These are phyloP conservation scores for Pseudocercospora ulei DNA, from an alignment of 2,329 filamentous ascomycete genomes.

Conservation along the genomic window DNA sequence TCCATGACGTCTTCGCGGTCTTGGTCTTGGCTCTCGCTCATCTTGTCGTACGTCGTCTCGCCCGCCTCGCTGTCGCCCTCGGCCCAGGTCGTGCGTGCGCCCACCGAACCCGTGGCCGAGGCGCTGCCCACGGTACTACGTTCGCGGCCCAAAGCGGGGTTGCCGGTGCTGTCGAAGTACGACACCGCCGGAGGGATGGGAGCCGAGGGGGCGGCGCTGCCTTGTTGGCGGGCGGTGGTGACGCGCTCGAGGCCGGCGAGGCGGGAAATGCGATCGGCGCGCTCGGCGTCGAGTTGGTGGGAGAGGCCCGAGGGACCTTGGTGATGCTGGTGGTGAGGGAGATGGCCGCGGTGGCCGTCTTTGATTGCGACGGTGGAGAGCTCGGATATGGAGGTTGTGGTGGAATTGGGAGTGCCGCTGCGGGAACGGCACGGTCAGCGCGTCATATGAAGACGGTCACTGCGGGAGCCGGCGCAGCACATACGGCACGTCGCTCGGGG, in stretches of 20 bases:
- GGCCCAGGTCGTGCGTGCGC: slow-evolving; percentile 60
- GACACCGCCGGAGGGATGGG: slow-evolving; percentile 38
- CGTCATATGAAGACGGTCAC: slow-evolving; percentile 1
- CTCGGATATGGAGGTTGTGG: slow-evolving; percentile 81
- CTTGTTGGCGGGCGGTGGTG: slow-evolving; percentile 57
- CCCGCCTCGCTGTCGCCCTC: slow-evolving; percentile 48
- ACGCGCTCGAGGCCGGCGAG: slow-evolving; percentile 85
- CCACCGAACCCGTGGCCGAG: slow-evolving; percentile 71
- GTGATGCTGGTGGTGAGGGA: slow-evolving; percentile 48
- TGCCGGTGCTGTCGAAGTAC: slow-evolving; percentile 72
- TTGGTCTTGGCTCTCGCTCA: slow-evolving; percentile 48
- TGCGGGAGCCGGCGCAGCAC: slow-evolving; percentile 5
- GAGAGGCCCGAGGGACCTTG: slow-evolving; percentile 42
- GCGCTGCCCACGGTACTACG: slow-evolving; percentile 83
- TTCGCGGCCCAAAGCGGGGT: slow-evolving; percentile 57
- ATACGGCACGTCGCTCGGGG: slow-evolving; percentile 83
- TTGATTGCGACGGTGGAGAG: slow-evolving; percentile 93
- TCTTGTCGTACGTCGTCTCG: slow-evolving; percentile 49
- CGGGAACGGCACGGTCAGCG: slow-evolving; percentile 20
- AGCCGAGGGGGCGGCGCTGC: slow-evolving; percentile 31
- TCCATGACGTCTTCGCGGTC: slow-evolving; percentile 27
- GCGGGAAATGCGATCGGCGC: slow-evolving; percentile 78
- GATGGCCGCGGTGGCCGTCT: slow-evolving; percentile 80
- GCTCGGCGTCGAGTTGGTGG: slow-evolving; percentile 45
- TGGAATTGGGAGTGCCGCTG: slow-evolving; percentile 86